Percentiles rank a stretch among this genome's conserved stretches.
Conservation (phyloP, 768 basidiomycete species). For the Suillus fuscotomentosus region DNA sequence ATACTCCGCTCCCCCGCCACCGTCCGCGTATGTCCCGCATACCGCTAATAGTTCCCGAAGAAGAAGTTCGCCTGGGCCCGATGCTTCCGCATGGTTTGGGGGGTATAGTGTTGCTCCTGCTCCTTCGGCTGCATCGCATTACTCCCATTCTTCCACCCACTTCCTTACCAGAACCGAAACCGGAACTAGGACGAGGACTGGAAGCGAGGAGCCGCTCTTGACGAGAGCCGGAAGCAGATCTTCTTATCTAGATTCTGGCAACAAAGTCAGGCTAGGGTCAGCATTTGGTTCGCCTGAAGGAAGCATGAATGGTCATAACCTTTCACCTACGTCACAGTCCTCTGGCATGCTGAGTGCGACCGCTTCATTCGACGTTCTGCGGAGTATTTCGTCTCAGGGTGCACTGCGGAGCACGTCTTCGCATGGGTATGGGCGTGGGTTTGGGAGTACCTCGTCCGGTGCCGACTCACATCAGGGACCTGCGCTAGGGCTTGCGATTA, state of each 20-base stretch:
- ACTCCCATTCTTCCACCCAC: slow-evolving; percentile 22
- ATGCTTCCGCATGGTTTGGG: slow-evolving; percentile 23
- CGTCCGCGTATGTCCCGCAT: slow-evolving; percentile 23
- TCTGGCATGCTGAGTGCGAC: slow-evolving; percentile 24
- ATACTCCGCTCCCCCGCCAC: slow-evolving; percentile 18
- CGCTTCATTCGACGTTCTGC: slow-evolving; percentile 22
- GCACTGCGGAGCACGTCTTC: slow-evolving; percentile 22
- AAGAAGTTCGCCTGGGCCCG: slow-evolving; percentile 28
- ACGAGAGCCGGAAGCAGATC: slow-evolving; percentile 5
- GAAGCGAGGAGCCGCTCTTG: slow-evolving; percentile 29
- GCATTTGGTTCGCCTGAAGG: slow-evolving; percentile 27
- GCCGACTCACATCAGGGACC: slow-evolving; percentile 7
- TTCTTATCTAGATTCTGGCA: slow-evolving; percentile 8
- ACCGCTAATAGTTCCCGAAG: slow-evolving; percentile 8
- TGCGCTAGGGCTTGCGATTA: not conserved
- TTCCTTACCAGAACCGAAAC: slow-evolving; percentile 18
- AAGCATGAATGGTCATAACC: slow-evolving; percentile 20
- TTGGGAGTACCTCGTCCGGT: slow-evolving; percentile 20
- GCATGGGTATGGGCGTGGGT: slow-evolving; percentile 19
- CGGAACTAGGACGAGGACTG: slow-evolving; percentile 26
- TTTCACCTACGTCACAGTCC: not conserved
- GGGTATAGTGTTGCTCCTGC: slow-evolving; percentile 24
- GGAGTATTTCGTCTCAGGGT: slow-evolving; percentile 32
- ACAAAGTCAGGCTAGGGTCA: slow-evolving; percentile 22
- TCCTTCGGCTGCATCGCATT: slow-evolving; percentile 27